These are phyloP conservation scores for Tylopilus sp. DNA, from an alignment of 768 basidiomycete genomes.

Conservation along the genomic window DNA sequence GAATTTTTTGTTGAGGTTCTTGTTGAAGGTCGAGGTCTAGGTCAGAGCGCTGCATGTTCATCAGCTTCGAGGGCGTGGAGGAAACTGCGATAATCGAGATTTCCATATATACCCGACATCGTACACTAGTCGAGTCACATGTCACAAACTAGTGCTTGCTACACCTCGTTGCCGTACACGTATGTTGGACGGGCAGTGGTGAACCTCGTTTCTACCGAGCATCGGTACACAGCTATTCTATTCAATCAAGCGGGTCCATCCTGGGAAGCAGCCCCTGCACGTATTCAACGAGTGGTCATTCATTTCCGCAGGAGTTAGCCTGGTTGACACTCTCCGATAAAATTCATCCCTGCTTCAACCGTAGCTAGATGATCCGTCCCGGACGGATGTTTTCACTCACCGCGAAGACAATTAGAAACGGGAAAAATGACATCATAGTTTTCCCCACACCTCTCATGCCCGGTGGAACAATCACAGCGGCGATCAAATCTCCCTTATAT, in stretches of 20 bases:
- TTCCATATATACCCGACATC: conserved; percentile 30
- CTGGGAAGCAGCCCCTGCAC: neutral
- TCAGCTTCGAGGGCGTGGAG: conserved; percentile 17
- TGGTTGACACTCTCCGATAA: too few relatives aligned
- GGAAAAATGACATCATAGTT: neutral
- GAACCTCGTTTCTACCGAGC: neutral
- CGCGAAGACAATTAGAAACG: neutral
- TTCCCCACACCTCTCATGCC: neutral
- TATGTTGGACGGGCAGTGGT: too few relatives aligned
- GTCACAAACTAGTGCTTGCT: too few relatives aligned
- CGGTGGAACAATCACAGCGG: neutral
- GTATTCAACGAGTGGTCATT: neutral
- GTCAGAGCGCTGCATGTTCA: conserved; percentile 22
- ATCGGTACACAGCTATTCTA: neutral
- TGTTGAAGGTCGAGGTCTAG: conserved; percentile 14
- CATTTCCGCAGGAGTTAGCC: neutral
- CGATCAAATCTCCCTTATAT: neutral
- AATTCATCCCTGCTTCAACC: too few relatives aligned
- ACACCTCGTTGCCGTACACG: too few relatives aligned
- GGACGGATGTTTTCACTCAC: neutral
- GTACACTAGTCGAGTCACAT: neutral
- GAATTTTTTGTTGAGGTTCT: neutral
- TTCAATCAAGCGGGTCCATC: neutral
- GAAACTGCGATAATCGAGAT: conserved; percentile 31
- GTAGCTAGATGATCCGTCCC: neutral